These are phyloP conservation scores for Yarrowia bubula DNA, from an alignment of 805 yeast species.

Conservation along the genomic window DNA sequence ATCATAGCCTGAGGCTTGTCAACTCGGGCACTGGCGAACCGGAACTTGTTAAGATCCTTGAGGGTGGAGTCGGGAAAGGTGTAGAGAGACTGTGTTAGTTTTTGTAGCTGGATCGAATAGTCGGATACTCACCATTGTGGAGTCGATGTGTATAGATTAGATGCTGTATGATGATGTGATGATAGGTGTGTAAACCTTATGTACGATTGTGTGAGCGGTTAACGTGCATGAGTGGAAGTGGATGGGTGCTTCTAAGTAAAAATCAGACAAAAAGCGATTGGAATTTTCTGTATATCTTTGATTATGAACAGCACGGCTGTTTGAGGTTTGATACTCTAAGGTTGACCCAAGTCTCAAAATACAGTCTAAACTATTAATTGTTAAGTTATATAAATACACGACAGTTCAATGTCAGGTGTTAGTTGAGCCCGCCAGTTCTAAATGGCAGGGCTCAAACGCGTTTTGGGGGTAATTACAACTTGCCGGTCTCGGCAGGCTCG, in stretches of 20 bases:
- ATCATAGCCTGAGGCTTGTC: constrained; percentile 59
- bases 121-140: constrained; percentile 6
- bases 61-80: constrained; percentile 61
- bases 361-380: neutral
- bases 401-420: constrained; percentile 17
- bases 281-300: neutral
- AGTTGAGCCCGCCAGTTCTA: neutral
- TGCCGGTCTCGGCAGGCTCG: constrained; percentile 22
- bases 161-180: neutral
- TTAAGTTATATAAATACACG: constrained; percentile 17
- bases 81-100: constrained; percentile 46
- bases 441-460: neutral
- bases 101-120: neutral
- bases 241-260: no score
- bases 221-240: neutral
- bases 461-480: neutral
- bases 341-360: no score
- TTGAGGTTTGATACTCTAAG: neutral
- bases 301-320: neutral
- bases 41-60: constrained; percentile 62
- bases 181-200: constrained; percentile 1
- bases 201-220: constrained; percentile 18
- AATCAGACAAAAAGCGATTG: no score
- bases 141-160: neutral
- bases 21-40: constrained; percentile 68